Evolutionary conservation across 176 grass and related monocot species (phyloP).

Genomic region (Tillandsia leiboldiana): DNA sequence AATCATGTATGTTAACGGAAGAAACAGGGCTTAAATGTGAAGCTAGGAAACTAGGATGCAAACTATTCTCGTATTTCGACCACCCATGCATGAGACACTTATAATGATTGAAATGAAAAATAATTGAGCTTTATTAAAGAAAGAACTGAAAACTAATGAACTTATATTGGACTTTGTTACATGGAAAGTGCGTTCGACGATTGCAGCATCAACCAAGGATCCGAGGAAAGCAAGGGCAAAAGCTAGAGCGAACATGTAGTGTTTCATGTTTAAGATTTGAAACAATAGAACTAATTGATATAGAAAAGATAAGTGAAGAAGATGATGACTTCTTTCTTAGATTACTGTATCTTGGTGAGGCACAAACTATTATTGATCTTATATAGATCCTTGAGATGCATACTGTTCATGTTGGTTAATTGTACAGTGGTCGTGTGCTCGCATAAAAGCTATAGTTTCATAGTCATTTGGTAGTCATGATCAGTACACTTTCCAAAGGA

Average conservation of each 20-base stretch:
- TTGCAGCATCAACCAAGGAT: constrained; percentile 27
- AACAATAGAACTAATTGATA: background rate
- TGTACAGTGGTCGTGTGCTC: too few relatives aligned
- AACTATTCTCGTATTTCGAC: too few relatives aligned
- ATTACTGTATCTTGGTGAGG: too few relatives aligned
- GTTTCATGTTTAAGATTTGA: constrained; percentile 11
- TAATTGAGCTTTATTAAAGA: background rate
- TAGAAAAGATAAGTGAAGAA: background rate
- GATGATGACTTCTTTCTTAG: background rate
- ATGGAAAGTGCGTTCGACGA: constrained; percentile 54
- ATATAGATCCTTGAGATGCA: too few relatives aligned
- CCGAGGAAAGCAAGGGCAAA: constrained; percentile 18
- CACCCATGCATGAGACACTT: background rate
- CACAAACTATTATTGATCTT: too few relatives aligned
- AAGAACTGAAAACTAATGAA: background rate
- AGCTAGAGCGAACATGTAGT: constrained; percentile 14
- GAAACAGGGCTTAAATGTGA: too few relatives aligned
- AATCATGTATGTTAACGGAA: too few relatives aligned
- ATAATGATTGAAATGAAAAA: background rate
- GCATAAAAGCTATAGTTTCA: too few relatives aligned
- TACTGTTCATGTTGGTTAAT: too few relatives aligned
- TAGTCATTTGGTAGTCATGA: too few relatives aligned
- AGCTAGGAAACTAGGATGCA: too few relatives aligned
- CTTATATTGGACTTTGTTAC: constrained; percentile 21
- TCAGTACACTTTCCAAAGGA: too few relatives aligned